A percentile compares a stretch with the other conserved stretches of the same genome.
Conservation (phyloP, 2,329 filamentous ascomycete species). For the Penicillium sp. region DNA sequence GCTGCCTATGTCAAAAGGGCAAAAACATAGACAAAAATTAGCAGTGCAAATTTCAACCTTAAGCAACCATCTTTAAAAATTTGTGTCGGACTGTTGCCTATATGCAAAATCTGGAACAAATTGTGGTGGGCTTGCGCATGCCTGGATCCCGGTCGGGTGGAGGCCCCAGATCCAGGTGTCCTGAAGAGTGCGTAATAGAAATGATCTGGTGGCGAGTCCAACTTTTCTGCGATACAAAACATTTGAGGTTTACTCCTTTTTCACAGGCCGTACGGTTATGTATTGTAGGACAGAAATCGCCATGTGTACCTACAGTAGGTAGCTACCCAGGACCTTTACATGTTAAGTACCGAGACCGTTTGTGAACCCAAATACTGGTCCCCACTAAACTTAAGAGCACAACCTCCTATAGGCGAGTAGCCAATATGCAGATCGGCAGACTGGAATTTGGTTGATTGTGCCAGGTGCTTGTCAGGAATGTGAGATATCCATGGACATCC, state of each 20-base stretch:
- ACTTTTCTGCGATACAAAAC: neutral
- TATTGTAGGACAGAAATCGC: neutral
- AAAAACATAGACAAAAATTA: neutral
- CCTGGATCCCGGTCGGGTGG: conserved; percentile 4
- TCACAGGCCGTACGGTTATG: neutral
- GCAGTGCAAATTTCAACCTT: neutral
- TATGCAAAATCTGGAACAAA: neutral
- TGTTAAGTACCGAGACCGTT: neutral
- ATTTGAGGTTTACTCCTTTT: neutral
- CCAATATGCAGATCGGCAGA: conserved; percentile 1
- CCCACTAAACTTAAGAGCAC: neutral
- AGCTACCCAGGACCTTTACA: neutral
- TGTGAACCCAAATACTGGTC: neutral
- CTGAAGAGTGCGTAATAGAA: conserved; percentile 1
- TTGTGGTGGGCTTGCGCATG: neutral
- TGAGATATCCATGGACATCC: conserved; percentile 1
- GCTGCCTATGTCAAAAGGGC: neutral
- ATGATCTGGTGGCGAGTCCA: neutral
- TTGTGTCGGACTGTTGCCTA: neutral
- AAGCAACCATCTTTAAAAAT: neutral
- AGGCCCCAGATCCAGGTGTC: neutral
- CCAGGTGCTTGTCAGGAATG: neutral
- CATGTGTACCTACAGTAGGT: neutral
- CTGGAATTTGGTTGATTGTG: conserved; percentile 3
- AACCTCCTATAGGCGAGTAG: neutral